These are phyloP conservation scores for Marchantia polymorpha DNA, from an alignment of 225 moss, liverwort and hornwort species.

Conservation along the genomic window DNA sequence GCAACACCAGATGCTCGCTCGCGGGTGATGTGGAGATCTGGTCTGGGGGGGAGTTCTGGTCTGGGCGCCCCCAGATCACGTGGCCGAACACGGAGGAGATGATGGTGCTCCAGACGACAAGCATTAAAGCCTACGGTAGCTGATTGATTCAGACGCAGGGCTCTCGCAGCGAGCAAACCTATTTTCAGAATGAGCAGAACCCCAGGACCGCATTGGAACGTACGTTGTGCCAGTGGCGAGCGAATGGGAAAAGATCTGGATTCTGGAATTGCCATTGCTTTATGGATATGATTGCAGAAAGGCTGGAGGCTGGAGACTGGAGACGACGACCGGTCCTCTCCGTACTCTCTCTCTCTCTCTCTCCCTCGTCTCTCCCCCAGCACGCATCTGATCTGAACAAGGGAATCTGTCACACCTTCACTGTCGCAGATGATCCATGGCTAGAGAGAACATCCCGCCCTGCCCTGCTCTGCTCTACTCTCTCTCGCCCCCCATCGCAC, in stretches of 20 bases:
- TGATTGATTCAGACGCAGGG: neutral
- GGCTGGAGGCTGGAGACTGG: neutral
- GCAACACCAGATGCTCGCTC: conserved; percentile 4
- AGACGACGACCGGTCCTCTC: neutral
- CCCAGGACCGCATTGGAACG: neutral
- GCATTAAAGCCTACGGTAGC: conserved; percentile 7
- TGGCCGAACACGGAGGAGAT: conserved; percentile 14
- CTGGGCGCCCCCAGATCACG: neutral
- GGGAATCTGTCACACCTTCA: neutral
- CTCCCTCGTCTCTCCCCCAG: neutral
- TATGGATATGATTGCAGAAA: conserved; percentile 5
- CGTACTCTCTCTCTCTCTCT: conserved; percentile 17
- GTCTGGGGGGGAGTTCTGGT: neutral
- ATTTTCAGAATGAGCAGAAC: conserved; percentile 1
- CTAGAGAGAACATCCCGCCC: conserved; percentile 1
- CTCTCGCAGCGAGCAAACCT: neutral
- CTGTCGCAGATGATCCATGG: conserved; percentile 1
- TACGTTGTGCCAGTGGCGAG: neutral
- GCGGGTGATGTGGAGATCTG: conserved; percentile 6
- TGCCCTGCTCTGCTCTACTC: neutral
- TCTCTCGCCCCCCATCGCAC: neutral
- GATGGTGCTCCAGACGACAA: conserved; percentile 12
- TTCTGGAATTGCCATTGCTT: conserved; percentile 2
- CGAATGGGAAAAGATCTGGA: neutral
- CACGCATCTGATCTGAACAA: neutral